phyloP scores from a whole-genome alignment of 352 stramenopile species.

The Thalassiosira ordinaria region DNA sequence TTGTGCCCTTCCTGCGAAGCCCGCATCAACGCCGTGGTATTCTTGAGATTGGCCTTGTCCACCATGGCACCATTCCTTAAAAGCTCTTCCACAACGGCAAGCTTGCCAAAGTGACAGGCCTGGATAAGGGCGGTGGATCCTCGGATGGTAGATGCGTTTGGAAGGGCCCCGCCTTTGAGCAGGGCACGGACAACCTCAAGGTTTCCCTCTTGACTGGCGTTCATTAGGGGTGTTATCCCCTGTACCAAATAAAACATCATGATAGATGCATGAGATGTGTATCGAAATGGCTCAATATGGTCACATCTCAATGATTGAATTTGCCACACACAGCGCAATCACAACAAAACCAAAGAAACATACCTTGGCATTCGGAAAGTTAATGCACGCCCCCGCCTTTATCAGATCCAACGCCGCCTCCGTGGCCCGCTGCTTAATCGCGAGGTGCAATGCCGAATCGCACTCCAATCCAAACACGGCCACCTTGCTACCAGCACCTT shows the following conservation, averaged over 20 bases:
- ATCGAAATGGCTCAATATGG: no score
- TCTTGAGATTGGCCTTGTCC: slow-evolving; percentile 83
- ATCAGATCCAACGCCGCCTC: slow-evolving; percentile 56
- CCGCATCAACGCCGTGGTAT: slow-evolving; percentile 85
- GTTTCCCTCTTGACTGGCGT: slow-evolving; percentile 67
- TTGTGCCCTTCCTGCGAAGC: slow-evolving; percentile 85
- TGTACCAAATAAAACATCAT: no score
- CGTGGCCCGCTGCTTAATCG: slow-evolving; percentile 37
- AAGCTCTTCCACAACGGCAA: slow-evolving; percentile 72
- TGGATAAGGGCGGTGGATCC: slow-evolving; percentile 84
- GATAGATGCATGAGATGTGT: no score
- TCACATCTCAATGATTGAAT: no score
- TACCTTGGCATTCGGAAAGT: slow-evolving; percentile 55
- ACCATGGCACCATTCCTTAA: slow-evolving; percentile 65
- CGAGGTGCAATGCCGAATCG: slow-evolving; percentile 58
- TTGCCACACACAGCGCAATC: no score
- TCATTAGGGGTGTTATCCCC: slow-evolving; percentile 66
- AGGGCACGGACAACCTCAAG: slow-evolving; percentile 58
- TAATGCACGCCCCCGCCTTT: slow-evolving; percentile 35
- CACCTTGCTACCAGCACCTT: no score
- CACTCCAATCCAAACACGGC: slow-evolving; percentile 54
- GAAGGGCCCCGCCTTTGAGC: slow-evolving; percentile 48
- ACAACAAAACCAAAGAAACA: slow-evolving; percentile 7
- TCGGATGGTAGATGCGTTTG: slow-evolving; percentile 63
- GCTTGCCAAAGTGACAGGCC: slow-evolving; percentile 84